Conservation (phyloP, 148 eudicot genomes). For the Polygonum aviculare region DNA sequence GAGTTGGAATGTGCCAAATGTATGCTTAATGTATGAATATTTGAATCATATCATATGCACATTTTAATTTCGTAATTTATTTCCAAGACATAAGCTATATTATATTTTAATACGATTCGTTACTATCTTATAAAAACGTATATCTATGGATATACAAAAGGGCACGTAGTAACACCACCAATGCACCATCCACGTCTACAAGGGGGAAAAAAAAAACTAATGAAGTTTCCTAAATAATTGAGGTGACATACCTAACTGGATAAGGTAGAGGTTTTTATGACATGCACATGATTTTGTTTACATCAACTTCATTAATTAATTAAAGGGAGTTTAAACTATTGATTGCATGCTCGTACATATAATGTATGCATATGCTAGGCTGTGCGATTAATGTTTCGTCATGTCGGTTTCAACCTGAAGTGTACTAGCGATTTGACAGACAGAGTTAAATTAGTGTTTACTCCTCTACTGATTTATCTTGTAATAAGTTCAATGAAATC, state of each 20-base stretch:
- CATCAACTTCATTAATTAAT: neutral
- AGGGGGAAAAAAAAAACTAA: neutral
- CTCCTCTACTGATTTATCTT: too few species aligned
- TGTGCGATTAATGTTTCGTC: neutral
- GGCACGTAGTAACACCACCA: neutral
- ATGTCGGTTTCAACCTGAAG: neutral
- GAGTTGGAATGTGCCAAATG: too few species aligned
- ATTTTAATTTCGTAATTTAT: too few species aligned
- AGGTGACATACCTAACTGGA: neutral
- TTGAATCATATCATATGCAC: too few species aligned
- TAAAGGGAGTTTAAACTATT: neutral
- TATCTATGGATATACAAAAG: neutral
- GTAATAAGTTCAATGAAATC: too few species aligned
- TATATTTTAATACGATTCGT: too few species aligned
- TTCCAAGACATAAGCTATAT: too few species aligned
- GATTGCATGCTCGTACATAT: neutral
- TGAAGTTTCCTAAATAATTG: neutral
- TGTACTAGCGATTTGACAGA: too few species aligned
- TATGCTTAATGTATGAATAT: too few species aligned
- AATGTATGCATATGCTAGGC: neutral
- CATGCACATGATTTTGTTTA: conserved; percentile 4
- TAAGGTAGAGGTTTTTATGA: neutral
- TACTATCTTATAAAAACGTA: too few species aligned
- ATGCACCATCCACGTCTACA: neutral
- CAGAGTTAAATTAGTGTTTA: too few species aligned